Conservation (phyloP, 1,284 basidiomycete genomes). For the Ustilago sp. region DNA sequence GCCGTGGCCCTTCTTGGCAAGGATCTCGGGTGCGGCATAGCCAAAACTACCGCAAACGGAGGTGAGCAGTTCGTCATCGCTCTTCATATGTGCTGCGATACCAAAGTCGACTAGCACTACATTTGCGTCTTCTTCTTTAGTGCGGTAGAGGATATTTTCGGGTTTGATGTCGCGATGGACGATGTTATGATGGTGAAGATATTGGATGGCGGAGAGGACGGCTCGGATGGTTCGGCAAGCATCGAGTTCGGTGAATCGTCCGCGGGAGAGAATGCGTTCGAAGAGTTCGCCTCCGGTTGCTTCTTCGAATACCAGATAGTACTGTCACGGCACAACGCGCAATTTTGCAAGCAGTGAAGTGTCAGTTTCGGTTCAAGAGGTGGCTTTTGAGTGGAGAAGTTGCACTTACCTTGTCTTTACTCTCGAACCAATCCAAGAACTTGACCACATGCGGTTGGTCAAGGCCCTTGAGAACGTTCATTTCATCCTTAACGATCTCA, state of each 20-base stretch:
- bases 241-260: constrained; percentile 68
- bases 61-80: constrained; percentile 80
- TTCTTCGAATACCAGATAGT: constrained; percentile 70
- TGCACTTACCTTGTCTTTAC: constrained; percentile 44
- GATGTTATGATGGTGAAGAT: constrained; percentile 67
- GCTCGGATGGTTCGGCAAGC: constrained; percentile 65
- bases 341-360: too few species aligned
- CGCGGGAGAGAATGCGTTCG: constrained; percentile 66
- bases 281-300: constrained; percentile 70
- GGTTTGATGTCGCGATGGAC: constrained; percentile 71
- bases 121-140: constrained; percentile 74
- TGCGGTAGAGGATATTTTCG: constrained; percentile 92
- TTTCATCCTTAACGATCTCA: constrained; percentile 66
- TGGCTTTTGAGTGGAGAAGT: too few species aligned
- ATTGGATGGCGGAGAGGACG: constrained; percentile 63
- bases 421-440: constrained; percentile 70
- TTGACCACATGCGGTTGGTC: constrained; percentile 73
- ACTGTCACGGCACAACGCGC: constrained; percentile 38
- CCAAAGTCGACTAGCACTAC: constrained; percentile 82
- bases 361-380: neutral
- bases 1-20: constrained; percentile 84
- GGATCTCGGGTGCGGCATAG: constrained; percentile 88
- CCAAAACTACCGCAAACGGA: constrained; percentile 90
- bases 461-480: constrained; percentile 67
- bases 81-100: constrained; percentile 72